A percentile compares a stretch with the other conserved stretches of the same genome.
These are phyloP conservation scores for Lepidium didymum DNA, from an alignment of 345 rosid genomes.

Conservation along the genomic window DNA sequence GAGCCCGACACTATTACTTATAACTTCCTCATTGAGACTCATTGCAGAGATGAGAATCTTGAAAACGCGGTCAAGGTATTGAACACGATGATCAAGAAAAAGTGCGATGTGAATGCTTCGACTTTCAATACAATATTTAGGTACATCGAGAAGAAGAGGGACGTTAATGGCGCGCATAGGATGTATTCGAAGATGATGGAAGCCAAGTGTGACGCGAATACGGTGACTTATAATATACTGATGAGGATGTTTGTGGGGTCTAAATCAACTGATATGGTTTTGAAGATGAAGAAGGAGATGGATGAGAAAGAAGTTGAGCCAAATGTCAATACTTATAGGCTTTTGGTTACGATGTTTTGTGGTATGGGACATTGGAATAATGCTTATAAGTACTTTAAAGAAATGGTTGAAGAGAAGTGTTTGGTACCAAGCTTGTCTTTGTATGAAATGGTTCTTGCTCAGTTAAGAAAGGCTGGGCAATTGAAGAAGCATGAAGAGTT, in stretches of 20 bases:
- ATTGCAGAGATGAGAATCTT: constrained; percentile 64
- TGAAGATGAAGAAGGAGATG: constrained; percentile 93
- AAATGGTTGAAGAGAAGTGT: constrained; percentile 85
- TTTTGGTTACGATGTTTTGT: constrained; percentile 80
- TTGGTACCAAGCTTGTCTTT: constrained; percentile 58
- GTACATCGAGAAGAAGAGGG: constrained; percentile 59
- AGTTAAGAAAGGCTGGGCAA: constrained; percentile 76
- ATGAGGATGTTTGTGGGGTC: constrained; percentile 71
- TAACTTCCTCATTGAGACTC: constrained; percentile 67
- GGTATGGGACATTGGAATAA: constrained; percentile 96
- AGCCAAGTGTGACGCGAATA: constrained; percentile 49
- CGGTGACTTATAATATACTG: constrained; percentile 66
- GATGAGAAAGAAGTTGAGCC: constrained; percentile 73
- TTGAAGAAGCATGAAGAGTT: constrained; percentile 87
- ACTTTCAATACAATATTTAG: constrained; percentile 72
- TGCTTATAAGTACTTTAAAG: constrained; percentile 69
- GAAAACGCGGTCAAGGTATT: constrained; percentile 67
- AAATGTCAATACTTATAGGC: constrained; percentile 74
- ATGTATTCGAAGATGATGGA: constrained; percentile 73
- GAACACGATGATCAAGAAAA: constrained; percentile 52
- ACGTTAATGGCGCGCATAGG: constrained; percentile 77
- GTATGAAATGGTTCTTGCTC: constrained; percentile 65
- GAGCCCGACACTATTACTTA: constrained; percentile 56
- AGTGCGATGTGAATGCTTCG: constrained; percentile 55
- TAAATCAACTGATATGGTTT: constrained; percentile 79